Conservation (phyloP, 148 eudicot genomes). For the Nepenthes gracilis region DNA sequence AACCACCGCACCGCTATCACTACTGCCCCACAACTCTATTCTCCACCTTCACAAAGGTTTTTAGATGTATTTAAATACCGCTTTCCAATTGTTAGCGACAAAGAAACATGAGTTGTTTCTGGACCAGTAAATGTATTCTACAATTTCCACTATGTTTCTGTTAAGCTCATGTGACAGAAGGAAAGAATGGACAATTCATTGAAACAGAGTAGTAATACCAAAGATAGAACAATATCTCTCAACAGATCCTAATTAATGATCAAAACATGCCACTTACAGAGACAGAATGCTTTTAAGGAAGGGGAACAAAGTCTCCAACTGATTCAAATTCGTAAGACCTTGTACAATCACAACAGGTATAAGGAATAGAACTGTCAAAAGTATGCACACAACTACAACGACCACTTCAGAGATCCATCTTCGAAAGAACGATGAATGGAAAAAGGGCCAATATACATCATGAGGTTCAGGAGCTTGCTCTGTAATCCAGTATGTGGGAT, state of each 20-base stretch:
- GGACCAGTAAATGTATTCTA: too few species aligned
- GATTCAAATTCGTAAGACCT: conserved; percentile 56
- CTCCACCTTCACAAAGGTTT: too few species aligned
- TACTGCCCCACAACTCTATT: too few species aligned
- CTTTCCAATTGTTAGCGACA: too few species aligned
- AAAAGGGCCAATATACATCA: conserved; percentile 76
- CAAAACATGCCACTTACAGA: conserved; percentile 21
- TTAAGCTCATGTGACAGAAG: too few species aligned
- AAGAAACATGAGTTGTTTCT: too few species aligned
- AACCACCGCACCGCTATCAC: too few species aligned
- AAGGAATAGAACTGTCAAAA: conserved; percentile 43
- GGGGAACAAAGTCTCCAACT: conserved; percentile 59
- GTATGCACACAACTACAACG: conserved; percentile 37
- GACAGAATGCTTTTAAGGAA: conserved; percentile 34
- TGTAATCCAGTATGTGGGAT: conserved; percentile 59
- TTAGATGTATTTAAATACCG: too few species aligned
- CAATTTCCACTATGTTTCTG: too few species aligned
- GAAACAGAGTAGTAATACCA: background rate
- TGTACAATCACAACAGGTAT: conserved; percentile 66
- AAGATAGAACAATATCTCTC: background rate
- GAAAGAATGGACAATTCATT: background rate
- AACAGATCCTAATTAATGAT: background rate
- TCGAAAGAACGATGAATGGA: conserved; percentile 49
- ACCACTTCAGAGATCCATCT: conserved; percentile 56
- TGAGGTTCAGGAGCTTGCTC: conserved; percentile 77